These are phyloP conservation scores for Bruguiera parviflora DNA, from an alignment of 345 rosid genomes.

Conservation along the genomic window DNA sequence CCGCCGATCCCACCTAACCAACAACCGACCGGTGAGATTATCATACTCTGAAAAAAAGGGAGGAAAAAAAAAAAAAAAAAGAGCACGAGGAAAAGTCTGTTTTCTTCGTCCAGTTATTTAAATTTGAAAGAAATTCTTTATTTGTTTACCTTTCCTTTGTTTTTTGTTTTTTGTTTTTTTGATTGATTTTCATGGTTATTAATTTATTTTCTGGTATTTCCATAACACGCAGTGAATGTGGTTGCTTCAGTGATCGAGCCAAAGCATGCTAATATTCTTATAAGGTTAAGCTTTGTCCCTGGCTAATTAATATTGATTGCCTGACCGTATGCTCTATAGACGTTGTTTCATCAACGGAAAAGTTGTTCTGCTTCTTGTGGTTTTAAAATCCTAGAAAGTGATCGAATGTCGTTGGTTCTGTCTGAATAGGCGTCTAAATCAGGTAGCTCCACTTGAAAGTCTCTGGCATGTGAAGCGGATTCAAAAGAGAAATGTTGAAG, in stretches of 20 bases:
- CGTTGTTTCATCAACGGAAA: too few relatives aligned
- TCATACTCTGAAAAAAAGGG: neutral
- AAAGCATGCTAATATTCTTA: slow-evolving; percentile 52
- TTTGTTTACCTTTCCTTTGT: too few relatives aligned
- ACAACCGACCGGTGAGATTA: slow-evolving; percentile 58
- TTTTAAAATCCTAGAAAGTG: too few relatives aligned
- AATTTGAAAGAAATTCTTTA: too few relatives aligned
- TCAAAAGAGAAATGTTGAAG: slow-evolving; percentile 43
- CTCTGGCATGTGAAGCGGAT: slow-evolving; percentile 75
- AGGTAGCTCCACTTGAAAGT: slow-evolving; percentile 61
- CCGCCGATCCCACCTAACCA: slow-evolving; percentile 44
- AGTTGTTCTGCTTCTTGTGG: too few relatives aligned
- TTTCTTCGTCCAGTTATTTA: too few relatives aligned
- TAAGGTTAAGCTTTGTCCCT: slow-evolving; percentile 43
- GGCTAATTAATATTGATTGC: neutral
- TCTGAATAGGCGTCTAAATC: slow-evolving; percentile 51
- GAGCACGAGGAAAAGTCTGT: too few relatives aligned
- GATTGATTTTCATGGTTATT: neutral
- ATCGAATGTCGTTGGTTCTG: slow-evolving; percentile 7
- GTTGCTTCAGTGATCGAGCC: slow-evolving; percentile 63
- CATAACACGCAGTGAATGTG: slow-evolving; percentile 43
- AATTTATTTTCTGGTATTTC: neutral
- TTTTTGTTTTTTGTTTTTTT: neutral
- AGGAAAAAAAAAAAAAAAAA: neutral
- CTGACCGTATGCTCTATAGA: too few relatives aligned